Conservation (phyloP, 139 green algal genomes). For the Chara braunii region DNA sequence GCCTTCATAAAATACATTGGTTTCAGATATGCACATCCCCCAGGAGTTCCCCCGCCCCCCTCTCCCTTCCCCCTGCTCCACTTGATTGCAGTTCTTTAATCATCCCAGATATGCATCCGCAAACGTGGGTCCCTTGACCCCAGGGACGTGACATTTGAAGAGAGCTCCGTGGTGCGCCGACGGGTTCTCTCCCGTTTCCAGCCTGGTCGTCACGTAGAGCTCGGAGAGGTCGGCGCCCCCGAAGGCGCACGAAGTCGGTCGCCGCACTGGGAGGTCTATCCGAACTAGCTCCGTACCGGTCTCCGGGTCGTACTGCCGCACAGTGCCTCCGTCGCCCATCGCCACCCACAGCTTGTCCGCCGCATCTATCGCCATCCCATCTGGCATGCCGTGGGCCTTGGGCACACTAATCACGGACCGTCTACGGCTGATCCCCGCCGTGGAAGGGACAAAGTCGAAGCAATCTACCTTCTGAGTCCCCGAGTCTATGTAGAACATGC, state of each 20-base stretch:
- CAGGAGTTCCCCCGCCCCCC: neutral
- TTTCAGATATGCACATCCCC: neutral
- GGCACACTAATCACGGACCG: too few relatives aligned
- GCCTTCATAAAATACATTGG: slow-evolving; percentile 1
- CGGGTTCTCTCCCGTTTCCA: slow-evolving; percentile 30
- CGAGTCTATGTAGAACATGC: slow-evolving; percentile 36
- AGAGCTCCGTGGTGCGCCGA: slow-evolving; percentile 23
- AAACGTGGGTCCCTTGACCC: slow-evolving; percentile 18
- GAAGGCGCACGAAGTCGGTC: slow-evolving; percentile 27
- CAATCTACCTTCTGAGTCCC: neutral
- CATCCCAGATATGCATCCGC: slow-evolving; percentile 14
- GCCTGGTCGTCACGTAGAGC: slow-evolving; percentile 32
- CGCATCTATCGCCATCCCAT: slow-evolving; percentile 57
- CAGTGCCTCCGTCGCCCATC: slow-evolving; percentile 46
- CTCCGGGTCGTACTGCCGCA: slow-evolving; percentile 47
- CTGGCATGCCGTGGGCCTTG: slow-evolving; percentile 32
- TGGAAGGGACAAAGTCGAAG: neutral
- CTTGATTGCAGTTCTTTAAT: neutral
- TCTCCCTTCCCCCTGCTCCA: neutral
- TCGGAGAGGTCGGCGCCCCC: slow-evolving; percentile 30
- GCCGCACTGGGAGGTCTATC: slow-evolving; percentile 15
- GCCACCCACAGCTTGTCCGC: slow-evolving; percentile 60
- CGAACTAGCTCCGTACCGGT: slow-evolving; percentile 47
- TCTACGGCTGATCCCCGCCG: neutral
- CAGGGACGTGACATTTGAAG: slow-evolving; percentile 16